Base-by-base conservation (phyloP, 2,329 filamentous ascomycete species). In the Aureobasidium leucospermi region DNA sequence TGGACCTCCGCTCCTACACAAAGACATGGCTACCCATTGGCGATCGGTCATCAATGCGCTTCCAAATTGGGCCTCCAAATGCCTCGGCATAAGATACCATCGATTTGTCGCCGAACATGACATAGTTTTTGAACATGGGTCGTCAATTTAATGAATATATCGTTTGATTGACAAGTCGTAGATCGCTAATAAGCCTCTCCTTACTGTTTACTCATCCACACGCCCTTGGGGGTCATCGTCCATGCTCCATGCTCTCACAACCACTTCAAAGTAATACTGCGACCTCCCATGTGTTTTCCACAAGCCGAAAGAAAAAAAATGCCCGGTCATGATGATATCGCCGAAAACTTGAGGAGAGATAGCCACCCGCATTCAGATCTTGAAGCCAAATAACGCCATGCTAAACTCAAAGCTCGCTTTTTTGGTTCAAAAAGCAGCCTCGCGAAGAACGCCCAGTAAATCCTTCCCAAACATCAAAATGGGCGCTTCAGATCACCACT, bases 321-420 rank as follows among this genome's bases (percentile, higher is more conserved):
- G n/a, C 23, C 51, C 38, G 31, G 28, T 43, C n/a, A 32, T 43
- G 51, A 46, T 46, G 19, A 56, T 56, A 41, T 31, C 52, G 52
- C 52, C 52, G 52, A 38, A 41, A 56, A 56, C n/a, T 36, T 38
- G 52, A 56, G 41, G n/a, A 36, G 31, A 56, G 39, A 56, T 56
- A 13, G 38, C 41, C 39, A 38, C 42, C 52, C 41, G 32, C 15
- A 46, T 9, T 55, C 51, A 34, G 10, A 9, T 34, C 16, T 48
- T 23, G 36, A 48, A 58, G 43, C 43, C 55, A 39, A 58, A 58
- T 48, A 58, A 58, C 55, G 55, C 55, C 55, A 34, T 58, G 55
- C 55, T 58, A 58, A 58, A 58, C 34, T 48, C 55, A 58, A 56
- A 58, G 43, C 55, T 58, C 43, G 34, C 55, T 48, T 48, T 57